Evolutionary conservation across 2,329 filamentous ascomycete genomes (phyloP).

Genomic region (Rutstroemia sp.): DNA sequence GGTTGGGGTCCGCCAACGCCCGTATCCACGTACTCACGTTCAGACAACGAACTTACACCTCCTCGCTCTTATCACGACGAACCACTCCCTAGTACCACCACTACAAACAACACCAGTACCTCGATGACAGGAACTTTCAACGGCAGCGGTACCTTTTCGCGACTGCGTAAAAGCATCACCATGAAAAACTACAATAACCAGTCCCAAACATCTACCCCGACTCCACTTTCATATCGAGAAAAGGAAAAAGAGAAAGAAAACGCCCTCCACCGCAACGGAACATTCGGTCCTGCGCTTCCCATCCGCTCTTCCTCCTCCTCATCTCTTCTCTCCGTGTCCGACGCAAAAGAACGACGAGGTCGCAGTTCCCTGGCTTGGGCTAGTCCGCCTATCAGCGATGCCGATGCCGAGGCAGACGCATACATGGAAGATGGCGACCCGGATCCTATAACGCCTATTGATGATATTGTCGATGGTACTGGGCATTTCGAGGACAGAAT

Average conservation of each 20-base stretch:
- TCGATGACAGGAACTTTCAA: not conserved
- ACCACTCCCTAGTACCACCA: not conserved
- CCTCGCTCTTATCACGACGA: slow-evolving; percentile 5
- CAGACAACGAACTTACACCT: slow-evolving; percentile 11
- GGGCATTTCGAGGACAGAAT: not conserved
- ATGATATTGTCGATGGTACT: not conserved
- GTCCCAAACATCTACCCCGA: not conserved
- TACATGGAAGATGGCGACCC: not conserved
- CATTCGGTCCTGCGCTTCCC: not conserved
- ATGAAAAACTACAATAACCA: not conserved
- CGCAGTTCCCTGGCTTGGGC: not conserved
- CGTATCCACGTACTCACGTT: slow-evolving; percentile 12
- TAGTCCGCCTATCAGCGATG: not conserved
- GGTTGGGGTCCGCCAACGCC: slow-evolving; percentile 12
- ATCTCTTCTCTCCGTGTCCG: not conserved
- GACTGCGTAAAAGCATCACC: not conserved
- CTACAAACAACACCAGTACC: not conserved
- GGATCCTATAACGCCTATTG: not conserved
- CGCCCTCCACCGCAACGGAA: not conserved
- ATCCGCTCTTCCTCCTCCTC: not conserved
- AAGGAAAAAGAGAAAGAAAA: not conserved
- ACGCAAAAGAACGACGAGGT: not conserved
- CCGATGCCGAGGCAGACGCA: not conserved
- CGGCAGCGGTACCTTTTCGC: not conserved
- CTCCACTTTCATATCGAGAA: not conserved